A percentile compares a stretch with the other conserved stretches of the same genome.
These are phyloP conservation scores for Teunomyces aglyptinius DNA, from an alignment of 805 yeast species.

Conservation along the genomic window DNA sequence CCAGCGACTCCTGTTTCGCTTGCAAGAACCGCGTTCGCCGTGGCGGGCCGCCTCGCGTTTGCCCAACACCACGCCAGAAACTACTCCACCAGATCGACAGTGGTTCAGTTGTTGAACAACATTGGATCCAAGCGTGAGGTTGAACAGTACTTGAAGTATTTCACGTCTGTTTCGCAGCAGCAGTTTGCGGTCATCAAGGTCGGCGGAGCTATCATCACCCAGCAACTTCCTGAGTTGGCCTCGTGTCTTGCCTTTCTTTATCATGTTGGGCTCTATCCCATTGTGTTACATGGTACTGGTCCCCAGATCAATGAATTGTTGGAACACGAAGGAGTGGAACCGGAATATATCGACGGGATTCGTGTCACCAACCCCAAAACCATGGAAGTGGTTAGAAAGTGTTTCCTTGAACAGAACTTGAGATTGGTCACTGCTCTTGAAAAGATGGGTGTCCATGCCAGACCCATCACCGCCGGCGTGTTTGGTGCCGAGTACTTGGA, in stretches of 20 bases:
- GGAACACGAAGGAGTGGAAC: slow-evolving; percentile 93
- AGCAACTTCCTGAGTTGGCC: slow-evolving; percentile 88
- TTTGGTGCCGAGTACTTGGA: slow-evolving; percentile 91
- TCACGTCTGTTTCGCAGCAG: slow-evolving; percentile 93
- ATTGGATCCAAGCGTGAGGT: slow-evolving; percentile 98
- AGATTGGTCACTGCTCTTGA: slow-evolving; percentile 94
- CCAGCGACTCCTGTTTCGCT: slow-evolving; percentile 5
- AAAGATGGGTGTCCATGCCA: slow-evolving; percentile 93
- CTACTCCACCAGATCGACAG: slow-evolving; percentile 85
- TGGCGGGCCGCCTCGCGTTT: background rate
- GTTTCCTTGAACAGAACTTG: slow-evolving; percentile 93
- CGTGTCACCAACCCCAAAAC: slow-evolving; percentile 93
- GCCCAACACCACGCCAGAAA: slow-evolving; percentile 3
- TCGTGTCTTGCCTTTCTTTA: slow-evolving; percentile 93
- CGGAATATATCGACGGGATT: slow-evolving; percentile 94
- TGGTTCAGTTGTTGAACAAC: slow-evolving; percentile 89
- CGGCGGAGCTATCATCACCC: slow-evolving; percentile 98
- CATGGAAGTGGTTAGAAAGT: slow-evolving; percentile 92
- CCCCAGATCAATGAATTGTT: slow-evolving; percentile 95
- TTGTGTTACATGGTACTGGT: slow-evolving; percentile 97
- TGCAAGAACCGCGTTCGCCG: slow-evolving; percentile 3
- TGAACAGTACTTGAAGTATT: slow-evolving; percentile 93
- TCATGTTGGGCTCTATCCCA: slow-evolving; percentile 96
- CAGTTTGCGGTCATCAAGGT: slow-evolving; percentile 98
- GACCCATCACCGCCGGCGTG: slow-evolving; percentile 98